Percentiles rank a stretch among this genome's conserved stretches.
These are phyloP conservation scores for Picea glauca DNA, from an alignment of 75 land plant species.

Conservation along the genomic window DNA sequence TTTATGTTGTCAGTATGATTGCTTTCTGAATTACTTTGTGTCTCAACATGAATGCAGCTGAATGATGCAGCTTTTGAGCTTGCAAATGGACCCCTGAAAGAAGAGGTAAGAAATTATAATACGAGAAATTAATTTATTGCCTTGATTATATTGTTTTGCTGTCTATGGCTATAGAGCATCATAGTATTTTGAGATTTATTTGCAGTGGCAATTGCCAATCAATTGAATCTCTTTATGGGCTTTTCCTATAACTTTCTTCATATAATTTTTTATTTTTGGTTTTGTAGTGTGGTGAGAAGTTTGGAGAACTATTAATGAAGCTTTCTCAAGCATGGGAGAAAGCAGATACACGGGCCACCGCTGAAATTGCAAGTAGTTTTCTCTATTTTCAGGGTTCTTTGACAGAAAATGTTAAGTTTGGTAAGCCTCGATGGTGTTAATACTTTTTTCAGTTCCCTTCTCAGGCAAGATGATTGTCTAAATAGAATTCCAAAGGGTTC, in stretches of 20 bases:
- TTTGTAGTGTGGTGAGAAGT: conserved; percentile 76
- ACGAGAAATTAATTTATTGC: neutral
- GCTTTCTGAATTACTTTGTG: neutral
- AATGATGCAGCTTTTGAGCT: conserved; percentile 97
- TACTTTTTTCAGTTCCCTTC: neutral
- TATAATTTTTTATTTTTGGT: conserved; percentile 1
- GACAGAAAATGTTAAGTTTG: conserved; percentile 40
- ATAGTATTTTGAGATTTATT: conserved; percentile 1
- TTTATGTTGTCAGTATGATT: neutral
- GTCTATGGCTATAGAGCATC: neutral
- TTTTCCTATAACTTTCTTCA: neutral
- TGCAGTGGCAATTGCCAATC: neutral
- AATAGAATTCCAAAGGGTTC: neutral
- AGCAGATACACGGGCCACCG: conserved; percentile 71
- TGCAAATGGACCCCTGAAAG: conserved; percentile 66
- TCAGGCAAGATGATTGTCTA: neutral
- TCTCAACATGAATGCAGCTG: conserved; percentile 35
- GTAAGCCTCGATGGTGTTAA: conserved; percentile 16
- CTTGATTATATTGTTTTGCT: neutral
- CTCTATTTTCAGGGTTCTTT: conserved; percentile 39
- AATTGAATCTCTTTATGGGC: neutral
- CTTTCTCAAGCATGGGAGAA: conserved; percentile 74
- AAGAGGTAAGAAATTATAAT: conserved; percentile 46
- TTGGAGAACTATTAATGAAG: conserved; percentile 65
- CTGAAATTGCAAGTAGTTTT: conserved; percentile 33